Evolutionary conservation across 352 stramenopile genomes (phyloP), one percentile per base, ranked within the genome.

Genomic region (Phytopythium sindhum): DNA sequence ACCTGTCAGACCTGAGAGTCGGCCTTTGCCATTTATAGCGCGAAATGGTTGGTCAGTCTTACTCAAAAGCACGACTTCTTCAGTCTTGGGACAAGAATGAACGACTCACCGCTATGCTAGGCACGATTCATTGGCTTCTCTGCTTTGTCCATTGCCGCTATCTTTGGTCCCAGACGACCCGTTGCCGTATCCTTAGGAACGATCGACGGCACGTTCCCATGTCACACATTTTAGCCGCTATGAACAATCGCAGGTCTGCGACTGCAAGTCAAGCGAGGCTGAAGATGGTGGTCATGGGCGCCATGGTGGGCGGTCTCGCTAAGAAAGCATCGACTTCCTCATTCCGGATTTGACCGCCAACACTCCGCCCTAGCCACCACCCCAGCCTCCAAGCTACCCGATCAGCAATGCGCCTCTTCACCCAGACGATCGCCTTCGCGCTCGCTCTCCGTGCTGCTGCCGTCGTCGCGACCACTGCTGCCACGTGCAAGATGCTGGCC

Each of bases 391-490:
- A 29, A n/a, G 7, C 26, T 26, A 2, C 26, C 24, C 28, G 0
- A 57, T 17, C 50, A 57, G 19, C 50, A 15, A 57, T 57, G 50
- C 50, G 31, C 0, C 50, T 57, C 21, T 57, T 41, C 50, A 57
- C 50, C 17, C 17, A 57, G 28, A 57, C 50, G 12, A 59, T 59
- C 33, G 57, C 41, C 7, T 44, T 62, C n/a, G 41, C 42, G 11
- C 41, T 62, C 57, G 57, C 57, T 4, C 24, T 62, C 17, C 17
- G n/a, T 21, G n/a, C 26, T 7, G 0, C 31, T 3, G 29, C 19
- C 2, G 31, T 21, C 26, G 8, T 54, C 41, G 41, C 42, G 4
- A 15, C 23, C 26, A 33, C 39, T 4, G 33, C 24, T 4, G 17
- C 15, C 17, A 53, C n/a, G 2, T 62, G 57, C 24, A 42, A 45